Evolutionary conservation across 2,329 filamentous ascomycete species (phyloP).

Genomic region (Cryphonectria japonica): DNA sequence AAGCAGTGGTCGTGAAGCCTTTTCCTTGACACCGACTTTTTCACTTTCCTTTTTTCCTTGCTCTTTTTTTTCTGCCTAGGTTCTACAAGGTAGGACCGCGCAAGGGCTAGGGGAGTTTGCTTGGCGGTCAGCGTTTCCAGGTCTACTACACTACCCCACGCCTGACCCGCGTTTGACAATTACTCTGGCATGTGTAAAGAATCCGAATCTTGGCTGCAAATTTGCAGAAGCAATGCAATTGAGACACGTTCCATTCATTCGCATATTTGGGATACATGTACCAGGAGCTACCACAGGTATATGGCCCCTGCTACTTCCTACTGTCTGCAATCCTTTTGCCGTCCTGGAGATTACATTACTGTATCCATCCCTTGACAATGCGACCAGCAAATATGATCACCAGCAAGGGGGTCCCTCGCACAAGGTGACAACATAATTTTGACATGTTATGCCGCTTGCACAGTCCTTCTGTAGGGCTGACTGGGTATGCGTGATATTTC

Average conservation of each 20-base stretch:
- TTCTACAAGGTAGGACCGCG: neutral
- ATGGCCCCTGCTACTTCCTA: neutral
- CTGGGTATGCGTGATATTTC: constrained; percentile 1
- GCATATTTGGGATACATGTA: neutral
- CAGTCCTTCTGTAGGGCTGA: constrained; percentile 5
- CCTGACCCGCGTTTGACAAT: constrained; percentile 7
- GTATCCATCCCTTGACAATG: neutral
- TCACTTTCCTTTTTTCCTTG: neutral
- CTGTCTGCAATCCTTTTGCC: neutral
- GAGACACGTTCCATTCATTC: neutral
- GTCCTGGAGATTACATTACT: neutral
- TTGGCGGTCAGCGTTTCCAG: neutral
- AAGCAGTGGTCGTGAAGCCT: neutral
- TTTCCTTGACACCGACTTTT: neutral
- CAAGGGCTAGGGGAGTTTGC: neutral
- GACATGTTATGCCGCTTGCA: neutral
- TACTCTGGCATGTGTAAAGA: constrained; percentile 11
- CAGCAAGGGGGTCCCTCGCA: neutral
- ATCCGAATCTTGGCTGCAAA: neutral
- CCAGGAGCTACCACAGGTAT: neutral
- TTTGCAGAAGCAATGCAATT: constrained; percentile 1
- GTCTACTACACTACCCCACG: constrained; percentile 8
- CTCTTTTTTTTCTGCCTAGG: neutral
- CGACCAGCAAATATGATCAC: neutral
- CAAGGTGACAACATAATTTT: neutral